Base-by-base conservation (phyloP, 2,329 filamentous ascomycete species). In the Aschersonia sp. region DNA sequence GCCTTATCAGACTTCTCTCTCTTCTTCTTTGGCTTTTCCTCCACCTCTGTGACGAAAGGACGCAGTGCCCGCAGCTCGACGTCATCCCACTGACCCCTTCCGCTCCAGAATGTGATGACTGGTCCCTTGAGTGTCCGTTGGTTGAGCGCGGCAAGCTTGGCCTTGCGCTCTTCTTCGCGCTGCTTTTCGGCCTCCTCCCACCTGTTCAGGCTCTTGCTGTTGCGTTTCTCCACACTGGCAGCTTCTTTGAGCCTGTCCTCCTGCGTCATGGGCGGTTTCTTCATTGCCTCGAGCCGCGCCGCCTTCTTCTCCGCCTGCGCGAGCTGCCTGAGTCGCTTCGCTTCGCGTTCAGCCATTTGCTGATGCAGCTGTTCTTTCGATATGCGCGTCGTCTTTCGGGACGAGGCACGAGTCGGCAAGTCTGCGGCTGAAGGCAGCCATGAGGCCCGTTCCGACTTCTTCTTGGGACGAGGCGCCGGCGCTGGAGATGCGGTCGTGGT, bases 161-260 rank as follows among this genome's bases (percentile, higher is more conserved):
- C 84, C 53, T 80, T 77, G 51, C 90, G 77, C 59, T 94, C 85
- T 56, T 90, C 87, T 54, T 89, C 84, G 49, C 90, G 80, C 61
- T 84, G 81, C 65, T 87, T 88, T 66, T 98, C 92, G 6, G 87
- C 86, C 62, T 87, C 84, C 63, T 97, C 89, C 89, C 90, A 97
- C 48, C 87, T 76, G 59, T 90, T 95, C 58, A 95, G 68, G 63
- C 84, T 97, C 72, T 87, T 94, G 55, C 83, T 77, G 63, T 98
- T 95, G 56, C 82, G 74, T 63, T 84, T 83, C 65, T 97, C 92
- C 6, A 94, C 82, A 46, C 81, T 69, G 14, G 83, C 86, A 1
- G 89, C 89, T 64, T 94, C 87, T 31, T 79, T 81, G 31, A 95
- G 72, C 39, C 88, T 77, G 61, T 97, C 83, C 43, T 79, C 87